Conservation (phyloP, 352 stramenopile species). For the Pythium sp. region DNA sequence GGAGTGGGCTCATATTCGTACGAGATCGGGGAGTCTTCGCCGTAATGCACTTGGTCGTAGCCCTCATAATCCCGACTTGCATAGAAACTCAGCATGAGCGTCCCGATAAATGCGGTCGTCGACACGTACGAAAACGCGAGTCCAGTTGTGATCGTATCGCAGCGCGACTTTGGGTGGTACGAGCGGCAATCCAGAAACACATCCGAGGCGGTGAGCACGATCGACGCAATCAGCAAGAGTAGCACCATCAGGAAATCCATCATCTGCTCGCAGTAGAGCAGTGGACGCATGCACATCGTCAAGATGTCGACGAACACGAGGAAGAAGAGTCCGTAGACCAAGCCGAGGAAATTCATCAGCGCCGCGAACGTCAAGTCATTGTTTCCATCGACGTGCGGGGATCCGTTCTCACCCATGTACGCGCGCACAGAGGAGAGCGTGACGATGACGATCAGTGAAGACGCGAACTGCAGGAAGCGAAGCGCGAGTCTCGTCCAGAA, state of each 20-base stretch:
- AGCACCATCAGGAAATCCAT: conserved; percentile 18
- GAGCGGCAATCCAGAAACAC: conserved; percentile 8
- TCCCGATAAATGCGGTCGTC: conserved; percentile 4
- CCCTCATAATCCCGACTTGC: conserved; percentile 7
- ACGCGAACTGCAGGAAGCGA: conserved; percentile 18
- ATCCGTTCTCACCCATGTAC: conserved; percentile 9
- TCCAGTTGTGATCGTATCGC: conserved; percentile 5
- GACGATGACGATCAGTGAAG: conserved; percentile 14
- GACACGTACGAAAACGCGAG: conserved; percentile 14
- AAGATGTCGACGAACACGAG: conserved; percentile 20
- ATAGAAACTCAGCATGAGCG: conserved; percentile 14
- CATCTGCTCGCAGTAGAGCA: conserved; percentile 18
- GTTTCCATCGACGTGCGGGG: not conserved
- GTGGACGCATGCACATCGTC: conserved; percentile 16
- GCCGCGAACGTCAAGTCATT: conserved; percentile 16
- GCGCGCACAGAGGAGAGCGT: conserved; percentile 8
- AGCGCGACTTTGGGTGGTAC: conserved; percentile 10
- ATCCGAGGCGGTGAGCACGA: conserved; percentile 14
- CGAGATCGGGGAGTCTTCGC: conserved; percentile 16
- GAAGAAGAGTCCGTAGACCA: conserved; percentile 19
- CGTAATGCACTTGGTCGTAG: conserved; percentile 16
- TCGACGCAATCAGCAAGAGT: conserved; percentile 16
- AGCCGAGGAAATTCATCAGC: conserved; percentile 19
- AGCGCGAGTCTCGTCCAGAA: conserved; percentile 21
- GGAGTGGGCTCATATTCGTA: conserved; percentile 19